A percentile compares a stretch with the other conserved stretches of the same genome.
Evolutionary conservation across 1,284 basidiomycete species (phyloP).

Genomic region (Ceratobasidium sp.): DNA sequence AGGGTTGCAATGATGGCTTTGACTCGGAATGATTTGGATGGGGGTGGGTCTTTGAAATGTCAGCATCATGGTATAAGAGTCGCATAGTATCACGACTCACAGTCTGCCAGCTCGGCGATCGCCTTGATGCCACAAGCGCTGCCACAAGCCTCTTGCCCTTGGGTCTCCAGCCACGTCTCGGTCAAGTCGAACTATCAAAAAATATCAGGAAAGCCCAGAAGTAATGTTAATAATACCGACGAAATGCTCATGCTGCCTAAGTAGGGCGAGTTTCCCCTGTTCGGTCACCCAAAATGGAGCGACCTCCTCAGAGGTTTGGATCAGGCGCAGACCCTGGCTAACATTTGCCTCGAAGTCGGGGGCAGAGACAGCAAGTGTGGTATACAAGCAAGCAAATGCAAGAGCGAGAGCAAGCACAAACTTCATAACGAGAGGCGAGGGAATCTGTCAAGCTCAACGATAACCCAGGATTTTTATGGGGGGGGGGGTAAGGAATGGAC

Average conservation of each 20-base stretch:
- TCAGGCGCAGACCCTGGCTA: constrained; percentile 38
- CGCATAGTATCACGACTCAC: constrained; percentile 53
- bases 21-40: constrained; percentile 53
- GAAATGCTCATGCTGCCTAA: constrained; percentile 24
- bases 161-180: constrained; percentile 37
- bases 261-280: constrained; percentile 35
- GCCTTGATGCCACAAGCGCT: constrained; percentile 25
- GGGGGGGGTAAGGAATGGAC: too few relatives aligned
- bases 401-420: constrained; percentile 42
- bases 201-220: not conserved
- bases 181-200: constrained; percentile 41
- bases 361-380: constrained; percentile 27
- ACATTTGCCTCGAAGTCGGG: constrained; percentile 39
- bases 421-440: constrained; percentile 22
- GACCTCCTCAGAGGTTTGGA: constrained; percentile 29
- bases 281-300: constrained; percentile 40
- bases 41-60: constrained; percentile 35
- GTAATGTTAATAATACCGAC: not conserved
- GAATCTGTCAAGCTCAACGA: not conserved
- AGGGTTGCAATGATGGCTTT: constrained; percentile 52
- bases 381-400: constrained; percentile 32
- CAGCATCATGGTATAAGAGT: constrained; percentile 51
- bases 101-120: constrained; percentile 41
- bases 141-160: constrained; percentile 29
- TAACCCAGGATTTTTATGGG: too few relatives aligned